Evolutionary conservation across 352 stramenopile genomes (phyloP).

Genomic region (Phytophthora pistaciae): DNA sequence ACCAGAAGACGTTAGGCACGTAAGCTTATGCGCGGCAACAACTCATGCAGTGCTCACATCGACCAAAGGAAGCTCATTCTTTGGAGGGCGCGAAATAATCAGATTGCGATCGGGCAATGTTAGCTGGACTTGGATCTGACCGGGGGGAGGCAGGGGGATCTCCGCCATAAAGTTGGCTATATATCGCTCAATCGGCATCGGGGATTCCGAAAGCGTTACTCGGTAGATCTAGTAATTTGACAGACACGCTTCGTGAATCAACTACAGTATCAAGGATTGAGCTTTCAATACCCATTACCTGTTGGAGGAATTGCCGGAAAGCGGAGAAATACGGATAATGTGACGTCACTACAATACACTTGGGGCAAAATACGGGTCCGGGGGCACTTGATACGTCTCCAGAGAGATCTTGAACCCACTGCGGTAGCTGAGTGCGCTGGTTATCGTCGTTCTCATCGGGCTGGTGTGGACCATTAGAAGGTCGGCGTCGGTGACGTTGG

Average conservation of each 20-base stretch:
- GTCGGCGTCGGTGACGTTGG: slow-evolving; percentile 38
- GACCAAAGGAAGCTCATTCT: slow-evolving; percentile 93
- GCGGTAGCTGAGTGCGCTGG: slow-evolving; percentile 58
- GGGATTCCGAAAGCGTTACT: slow-evolving; percentile 84
- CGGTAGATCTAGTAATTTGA: slow-evolving; percentile 68
- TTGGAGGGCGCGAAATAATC: slow-evolving; percentile 87
- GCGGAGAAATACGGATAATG: slow-evolving; percentile 97
- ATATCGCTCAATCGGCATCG: slow-evolving; percentile 97
- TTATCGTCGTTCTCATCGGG: slow-evolving; percentile 58
- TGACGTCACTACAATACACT: slow-evolving; percentile 94
- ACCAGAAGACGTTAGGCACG: not conserved
- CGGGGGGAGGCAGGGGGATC: slow-evolving; percentile 94
- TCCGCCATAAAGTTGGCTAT: slow-evolving; percentile 97
- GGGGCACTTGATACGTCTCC: slow-evolving; percentile 50
- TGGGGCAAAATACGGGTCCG: slow-evolving; percentile 90
- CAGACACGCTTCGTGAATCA: not conserved
- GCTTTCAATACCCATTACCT: slow-evolving; percentile 56
- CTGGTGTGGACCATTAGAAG: slow-evolving; percentile 18
- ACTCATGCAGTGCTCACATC: slow-evolving; percentile 61
- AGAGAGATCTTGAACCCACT: slow-evolving; percentile 81
- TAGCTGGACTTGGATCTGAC: slow-evolving; percentile 92
- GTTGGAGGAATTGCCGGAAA: slow-evolving; percentile 96
- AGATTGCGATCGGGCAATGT: slow-evolving; percentile 89
- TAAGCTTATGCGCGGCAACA: not conserved
- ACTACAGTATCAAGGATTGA: not conserved